phyloP scores from a whole-genome alignment of 2,329 filamentous ascomycete genomes.

The Eutypella sp. region DNA sequence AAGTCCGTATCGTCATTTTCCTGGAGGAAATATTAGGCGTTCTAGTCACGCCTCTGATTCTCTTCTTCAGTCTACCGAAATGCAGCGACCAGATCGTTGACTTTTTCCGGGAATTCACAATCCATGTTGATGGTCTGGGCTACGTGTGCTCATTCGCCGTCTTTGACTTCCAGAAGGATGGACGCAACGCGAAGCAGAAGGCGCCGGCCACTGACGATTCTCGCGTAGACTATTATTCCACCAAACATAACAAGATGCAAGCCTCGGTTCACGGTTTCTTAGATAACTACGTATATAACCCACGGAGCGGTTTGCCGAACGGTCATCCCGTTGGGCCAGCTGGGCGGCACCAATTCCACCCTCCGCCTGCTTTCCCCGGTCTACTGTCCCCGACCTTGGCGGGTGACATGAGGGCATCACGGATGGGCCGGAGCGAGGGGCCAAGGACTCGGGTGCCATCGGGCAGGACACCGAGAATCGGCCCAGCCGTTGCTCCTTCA shows the following conservation, averaged over 20 bases:
- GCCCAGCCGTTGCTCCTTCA: slow-evolving; percentile 46
- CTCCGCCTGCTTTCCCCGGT: slow-evolving; percentile 69
- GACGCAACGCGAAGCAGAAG: slow-evolving; percentile 38
- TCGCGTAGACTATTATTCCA: slow-evolving; percentile 87
- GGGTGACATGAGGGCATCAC: slow-evolving; percentile 51
- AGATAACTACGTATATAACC: slow-evolving; percentile 80
- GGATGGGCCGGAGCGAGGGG: slow-evolving; percentile 41
- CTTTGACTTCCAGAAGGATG: slow-evolving; percentile 89
- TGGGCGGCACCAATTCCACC: slow-evolving; percentile 60
- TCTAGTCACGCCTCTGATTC: slow-evolving; percentile 82
- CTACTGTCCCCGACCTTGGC: slow-evolving; percentile 58
- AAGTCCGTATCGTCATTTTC: slow-evolving; percentile 88
- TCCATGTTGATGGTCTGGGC: slow-evolving; percentile 92
- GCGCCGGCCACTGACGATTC: slow-evolving; percentile 51
- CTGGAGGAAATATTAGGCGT: slow-evolving; percentile 89
- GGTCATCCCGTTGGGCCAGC: slow-evolving; percentile 48
- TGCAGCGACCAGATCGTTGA: slow-evolving; percentile 92
- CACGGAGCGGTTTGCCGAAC: slow-evolving; percentile 60
- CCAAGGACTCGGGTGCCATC: slow-evolving; percentile 35
- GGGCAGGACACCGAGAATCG: slow-evolving; percentile 38
- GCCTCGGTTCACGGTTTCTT: slow-evolving; percentile 93
- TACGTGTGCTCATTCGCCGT: slow-evolving; percentile 97
- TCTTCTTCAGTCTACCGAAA: slow-evolving; percentile 79
- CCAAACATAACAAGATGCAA: slow-evolving; percentile 98
- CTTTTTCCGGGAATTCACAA: slow-evolving; percentile 96